Base-by-base conservation (phyloP, 2,329 filamentous ascomycete genomes). In the Aspergillus aculeatinus region DNA sequence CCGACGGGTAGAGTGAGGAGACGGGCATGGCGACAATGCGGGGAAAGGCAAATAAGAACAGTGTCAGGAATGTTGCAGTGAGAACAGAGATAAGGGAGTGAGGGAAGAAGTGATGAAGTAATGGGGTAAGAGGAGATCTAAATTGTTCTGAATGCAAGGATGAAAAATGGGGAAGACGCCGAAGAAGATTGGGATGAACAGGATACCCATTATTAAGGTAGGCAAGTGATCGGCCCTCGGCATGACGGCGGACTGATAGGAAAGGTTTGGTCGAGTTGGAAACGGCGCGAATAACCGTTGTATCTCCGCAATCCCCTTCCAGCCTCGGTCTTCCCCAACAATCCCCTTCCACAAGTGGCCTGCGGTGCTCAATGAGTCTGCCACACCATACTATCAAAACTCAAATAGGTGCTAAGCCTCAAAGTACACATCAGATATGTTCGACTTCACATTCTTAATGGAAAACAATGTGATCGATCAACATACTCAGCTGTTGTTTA, bases 21-120 rank as follows among this genome's bases (percentile, higher is more conserved):
- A 88, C 82, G 62, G 90, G 89, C 92, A 96, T 96, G 42, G 58
- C 66, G 56, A 55, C 25, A n/a, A 42, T 68, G 63, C 59, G 64
- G 65, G 64, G 66, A 63, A 65, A 57, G 31, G 51, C 62, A 19
- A 49, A 19, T 12, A n/a, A 33, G 31, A 31, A 25, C n/a, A 25
- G 50, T 21, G 21, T 51, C 21, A 51, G 33, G 42, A 52, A 47
- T 35, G 49, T 14, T 33, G 14, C 23, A 19, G 52, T 11, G 44
- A 42, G 29, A 42, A 53, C 42, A 12, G 11, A 12, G 25, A n/a
- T 31, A 50, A 29, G 11, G 16, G 33, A n/a, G 35, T 23, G 12
- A 16, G 51, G 33, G 51, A n/a, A 35, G 39, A 21, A 16, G 31
- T 5, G 12, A 5, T 29, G 16, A 44, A 9, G 16, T 9, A 19